Percentiles rank a stretch among this genome's conserved stretches.
Conservation (phyloP, 768 basidiomycete genomes). For the Tulasnella sp. region DNA sequence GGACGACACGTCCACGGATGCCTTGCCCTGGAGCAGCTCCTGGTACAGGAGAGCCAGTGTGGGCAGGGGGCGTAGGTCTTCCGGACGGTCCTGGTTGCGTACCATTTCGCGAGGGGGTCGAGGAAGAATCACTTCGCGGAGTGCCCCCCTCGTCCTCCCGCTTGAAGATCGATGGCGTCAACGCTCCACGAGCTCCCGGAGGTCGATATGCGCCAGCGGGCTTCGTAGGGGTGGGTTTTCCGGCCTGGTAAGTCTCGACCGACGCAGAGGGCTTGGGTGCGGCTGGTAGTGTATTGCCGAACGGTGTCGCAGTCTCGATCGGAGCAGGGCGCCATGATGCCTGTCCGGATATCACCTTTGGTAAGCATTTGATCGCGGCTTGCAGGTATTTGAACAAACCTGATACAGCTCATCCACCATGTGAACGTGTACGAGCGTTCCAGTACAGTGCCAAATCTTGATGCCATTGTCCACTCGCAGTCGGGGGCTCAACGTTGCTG, state of each 20-base stretch:
- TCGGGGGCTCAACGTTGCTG: slow-evolving; percentile 90
- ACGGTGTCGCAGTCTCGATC: slow-evolving; percentile 51
- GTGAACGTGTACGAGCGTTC: slow-evolving; percentile 78
- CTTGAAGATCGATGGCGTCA: slow-evolving; percentile 81
- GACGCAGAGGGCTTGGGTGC: slow-evolving; percentile 56
- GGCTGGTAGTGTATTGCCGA: slow-evolving; percentile 52
- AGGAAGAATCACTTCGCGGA: slow-evolving; percentile 34
- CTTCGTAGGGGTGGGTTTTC: slow-evolving; percentile 45
- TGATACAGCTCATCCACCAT: slow-evolving; percentile 83
- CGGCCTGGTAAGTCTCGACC: slow-evolving; percentile 31
- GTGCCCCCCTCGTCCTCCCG: slow-evolving; percentile 82
- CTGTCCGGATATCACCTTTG: slow-evolving; percentile 10
- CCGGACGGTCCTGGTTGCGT: neutral
- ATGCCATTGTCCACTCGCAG: slow-evolving; percentile 95
- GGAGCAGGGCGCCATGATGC: slow-evolving; percentile 68
- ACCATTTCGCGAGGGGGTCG: slow-evolving; percentile 41
- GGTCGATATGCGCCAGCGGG: slow-evolving; percentile 86
- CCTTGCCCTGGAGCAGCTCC: slow-evolving; percentile 4
- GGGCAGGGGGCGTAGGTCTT: slow-evolving; percentile 20
- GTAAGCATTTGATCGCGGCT: neutral
- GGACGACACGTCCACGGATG: slow-evolving; percentile 46
- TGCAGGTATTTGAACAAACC: slow-evolving; percentile 17
- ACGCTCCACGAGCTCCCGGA: slow-evolving; percentile 81
- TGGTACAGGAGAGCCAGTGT: neutral
- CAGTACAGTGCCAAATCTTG: slow-evolving; percentile 90